Percentiles rank a stretch among this genome's conserved stretches.
Evolutionary conservation across 352 stramenopile species (phyloP).

Genomic region (Pseudoperonospora humuli): DNA sequence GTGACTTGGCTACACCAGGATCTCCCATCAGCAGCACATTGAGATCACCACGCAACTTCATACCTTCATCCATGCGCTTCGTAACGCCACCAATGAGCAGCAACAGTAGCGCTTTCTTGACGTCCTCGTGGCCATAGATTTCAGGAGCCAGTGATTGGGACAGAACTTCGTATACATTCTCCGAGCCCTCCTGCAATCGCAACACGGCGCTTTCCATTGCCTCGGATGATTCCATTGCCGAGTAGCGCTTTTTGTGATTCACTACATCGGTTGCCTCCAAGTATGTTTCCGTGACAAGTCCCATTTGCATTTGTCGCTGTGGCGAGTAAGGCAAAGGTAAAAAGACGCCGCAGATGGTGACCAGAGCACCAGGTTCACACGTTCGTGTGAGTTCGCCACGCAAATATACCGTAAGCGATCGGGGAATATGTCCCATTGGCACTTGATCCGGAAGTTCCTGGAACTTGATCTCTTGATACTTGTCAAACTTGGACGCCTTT

Average conservation of each 20-base stretch:
- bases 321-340: constrained; percentile 89
- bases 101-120: constrained; percentile 98
- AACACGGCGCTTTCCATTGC: constrained; percentile 76
- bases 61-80: constrained; percentile 88
- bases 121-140: constrained; percentile 99
- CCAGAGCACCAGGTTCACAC: constrained; percentile 92
- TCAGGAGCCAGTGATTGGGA: constrained; percentile 95
- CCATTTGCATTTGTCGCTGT: constrained; percentile 94
- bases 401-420: constrained; percentile 88
- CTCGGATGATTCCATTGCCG: constrained; percentile 85
- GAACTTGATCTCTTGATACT: constrained; percentile 98
- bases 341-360: constrained; percentile 96
- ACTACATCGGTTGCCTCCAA: constrained; percentile 93
- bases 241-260: constrained; percentile 97
- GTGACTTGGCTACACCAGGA: constrained; percentile 97
- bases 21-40: constrained; percentile 99
- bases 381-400: constrained; percentile 90
- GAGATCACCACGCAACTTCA: constrained; percentile 97
- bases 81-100: constrained; percentile 93
- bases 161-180: constrained; percentile 90
- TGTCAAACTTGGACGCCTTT: constrained; percentile 97
- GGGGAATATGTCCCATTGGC: constrained; percentile 97
- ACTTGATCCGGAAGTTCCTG: constrained; percentile 92
- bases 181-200: constrained; percentile 49
- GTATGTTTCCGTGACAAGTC: constrained; percentile 96